Conservation (phyloP, 202 grass and related monocot species). For the Carex arenaria region DNA sequence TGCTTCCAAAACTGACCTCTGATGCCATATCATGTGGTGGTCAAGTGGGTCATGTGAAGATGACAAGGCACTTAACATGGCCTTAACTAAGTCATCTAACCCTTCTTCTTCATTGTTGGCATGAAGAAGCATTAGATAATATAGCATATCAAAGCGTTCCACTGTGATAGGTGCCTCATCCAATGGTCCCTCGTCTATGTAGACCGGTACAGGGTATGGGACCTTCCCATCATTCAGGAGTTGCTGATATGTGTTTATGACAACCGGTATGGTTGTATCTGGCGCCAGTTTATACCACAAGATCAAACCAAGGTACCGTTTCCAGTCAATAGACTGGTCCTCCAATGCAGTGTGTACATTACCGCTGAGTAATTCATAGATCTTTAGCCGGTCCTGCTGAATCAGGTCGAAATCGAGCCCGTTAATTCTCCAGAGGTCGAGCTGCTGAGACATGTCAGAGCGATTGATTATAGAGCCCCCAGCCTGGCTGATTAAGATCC, state of each 20-base stretch:
- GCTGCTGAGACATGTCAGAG: constrained; percentile 66
- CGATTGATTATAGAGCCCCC: constrained; percentile 78
- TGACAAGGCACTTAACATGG: constrained; percentile 87
- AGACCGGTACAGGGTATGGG: constrained; percentile 86
- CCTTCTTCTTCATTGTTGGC: constrained; percentile 53
- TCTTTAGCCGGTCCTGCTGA: constrained; percentile 66
- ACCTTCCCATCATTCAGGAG: constrained; percentile 66
- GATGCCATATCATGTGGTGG: constrained; percentile 98
- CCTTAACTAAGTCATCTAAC: constrained; percentile 62
- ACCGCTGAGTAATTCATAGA: constrained; percentile 80
- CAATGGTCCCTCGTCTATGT: constrained; percentile 84
- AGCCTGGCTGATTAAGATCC: constrained; percentile 76
- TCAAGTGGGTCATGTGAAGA: constrained; percentile 82
- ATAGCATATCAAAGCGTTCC: constrained; percentile 71
- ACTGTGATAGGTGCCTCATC: constrained; percentile 46
- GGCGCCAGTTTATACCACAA: constrained; percentile 82
- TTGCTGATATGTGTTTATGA: constrained; percentile 68
- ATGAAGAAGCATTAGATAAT: constrained; percentile 97
- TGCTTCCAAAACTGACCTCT: constrained; percentile 78
- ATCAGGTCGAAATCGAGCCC: constrained; percentile 81
- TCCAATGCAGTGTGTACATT: constrained; percentile 62
- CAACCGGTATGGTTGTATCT: constrained; percentile 56
- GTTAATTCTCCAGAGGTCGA: constrained; percentile 84
- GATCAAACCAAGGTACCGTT: constrained; percentile 81
- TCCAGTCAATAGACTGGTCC: constrained; percentile 78